Evolutionary conservation across 148 eudicot genomes (phyloP), one percentile per base, ranked within the genome.

Genomic region (Mesembryanthemum crystallinum): DNA sequence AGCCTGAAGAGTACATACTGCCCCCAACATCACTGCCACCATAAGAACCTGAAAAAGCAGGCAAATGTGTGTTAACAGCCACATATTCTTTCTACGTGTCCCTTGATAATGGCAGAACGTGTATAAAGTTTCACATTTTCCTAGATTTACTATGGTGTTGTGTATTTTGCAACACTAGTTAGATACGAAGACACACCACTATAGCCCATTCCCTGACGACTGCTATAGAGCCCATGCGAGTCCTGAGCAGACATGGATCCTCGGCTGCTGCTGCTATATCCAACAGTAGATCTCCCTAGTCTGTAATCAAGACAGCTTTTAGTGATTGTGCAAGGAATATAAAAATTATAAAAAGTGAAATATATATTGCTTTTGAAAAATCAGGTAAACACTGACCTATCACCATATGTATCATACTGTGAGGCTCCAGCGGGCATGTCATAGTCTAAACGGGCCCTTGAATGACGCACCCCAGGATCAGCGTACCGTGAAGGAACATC

Each of bases 371-470:
- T 24, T 27, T 47, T 12, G 55, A 65, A 63, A 55, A 54, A 64
- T 60, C 2, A 25, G 33, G 64, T 1, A 49, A 67, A 3, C 24
- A 76, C 83, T 66, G 42, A 95, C 98, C 98, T 92, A 75, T 92
- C 97, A 81, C 88, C 74, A 76, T 92, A 92, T 24, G 86, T 81
- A 77, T 95, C 98, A 77, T 92, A 92, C 24, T 85, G 94, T 51
- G 96, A 89, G 80, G 87, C 71, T 59, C 98, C 84, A 28, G 83
- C 82, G 70, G 86, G 85, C 49, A 87, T 51, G 43, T 95, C 98
- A 79, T 92, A 95, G 83, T 95, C 98, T 81, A 89, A 67, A 78
- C 98, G 94, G 77, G 92, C 90, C 84, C 98, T 89, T 47, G 97
- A 89, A 33, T 95, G 97, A 43, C 96, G 98, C 37, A 77, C 82